phyloP scores from a whole-genome alignment of 2,329 filamentous ascomycete species.

The Pseudogymnoascus sp. region DNA sequence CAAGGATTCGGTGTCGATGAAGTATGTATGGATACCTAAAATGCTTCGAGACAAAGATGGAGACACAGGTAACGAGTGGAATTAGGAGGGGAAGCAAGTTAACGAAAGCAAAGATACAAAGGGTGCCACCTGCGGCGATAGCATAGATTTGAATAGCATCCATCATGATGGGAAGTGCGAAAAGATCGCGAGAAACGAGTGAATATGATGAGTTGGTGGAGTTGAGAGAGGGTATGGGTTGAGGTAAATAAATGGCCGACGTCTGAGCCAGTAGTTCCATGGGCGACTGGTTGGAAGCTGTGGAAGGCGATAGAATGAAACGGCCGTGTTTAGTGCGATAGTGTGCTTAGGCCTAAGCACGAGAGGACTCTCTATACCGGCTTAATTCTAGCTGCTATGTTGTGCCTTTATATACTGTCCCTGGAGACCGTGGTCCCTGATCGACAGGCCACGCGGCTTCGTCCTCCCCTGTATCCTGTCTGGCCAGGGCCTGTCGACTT shows the following conservation, averaged over 20 bases:
- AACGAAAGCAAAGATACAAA: constrained; percentile 6
- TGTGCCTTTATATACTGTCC: not conserved
- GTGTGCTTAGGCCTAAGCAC: not conserved
- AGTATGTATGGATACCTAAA: too few species aligned
- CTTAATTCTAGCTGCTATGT: not conserved
- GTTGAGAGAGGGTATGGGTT: not conserved
- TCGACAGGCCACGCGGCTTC: not conserved
- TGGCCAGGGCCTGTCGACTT: not conserved
- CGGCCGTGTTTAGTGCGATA: not conserved
- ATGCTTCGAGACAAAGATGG: too few species aligned
- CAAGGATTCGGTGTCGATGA: too few species aligned
- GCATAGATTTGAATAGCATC: constrained; percentile 9
- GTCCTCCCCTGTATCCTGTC: too few species aligned
- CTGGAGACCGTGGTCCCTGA: not conserved
- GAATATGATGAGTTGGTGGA: not conserved
- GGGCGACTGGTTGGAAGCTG: not conserved
- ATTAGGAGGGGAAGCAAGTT: not conserved
- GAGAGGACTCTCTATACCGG: not conserved
- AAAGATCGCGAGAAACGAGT: not conserved
- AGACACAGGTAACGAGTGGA: too few species aligned
- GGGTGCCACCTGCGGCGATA: not conserved
- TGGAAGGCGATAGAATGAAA: not conserved
- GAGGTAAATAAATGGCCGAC: not conserved
- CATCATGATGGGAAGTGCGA: not conserved
- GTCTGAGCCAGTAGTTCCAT: not conserved